Conservation (phyloP, 2,329 filamentous ascomycete species). For the Pestalotiopsis sp. region DNA sequence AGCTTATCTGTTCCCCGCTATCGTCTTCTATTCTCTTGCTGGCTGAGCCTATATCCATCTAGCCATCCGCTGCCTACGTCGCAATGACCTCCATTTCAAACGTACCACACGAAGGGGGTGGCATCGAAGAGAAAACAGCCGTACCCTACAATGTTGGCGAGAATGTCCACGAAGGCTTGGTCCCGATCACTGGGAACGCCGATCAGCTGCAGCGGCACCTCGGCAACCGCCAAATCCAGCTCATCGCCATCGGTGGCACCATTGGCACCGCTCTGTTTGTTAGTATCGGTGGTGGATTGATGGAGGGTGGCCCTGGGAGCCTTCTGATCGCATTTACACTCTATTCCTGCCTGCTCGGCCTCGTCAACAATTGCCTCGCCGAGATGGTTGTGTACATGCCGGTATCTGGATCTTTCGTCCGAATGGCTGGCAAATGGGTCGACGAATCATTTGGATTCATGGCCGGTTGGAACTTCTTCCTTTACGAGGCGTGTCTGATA, state of each 20-base stretch:
- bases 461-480: slow-evolving; percentile 45
- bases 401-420: slow-evolving; percentile 64
- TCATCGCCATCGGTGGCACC: slow-evolving; percentile 57
- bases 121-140: neutral
- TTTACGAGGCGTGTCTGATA: slow-evolving; percentile 42
- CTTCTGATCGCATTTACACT: slow-evolving; percentile 58
- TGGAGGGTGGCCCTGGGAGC: slow-evolving; percentile 46
- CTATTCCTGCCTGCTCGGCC: slow-evolving; percentile 55
- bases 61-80: neutral
- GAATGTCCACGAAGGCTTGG: slow-evolving; percentile 1
- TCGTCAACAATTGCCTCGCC: slow-evolving; percentile 67
- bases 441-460: slow-evolving; percentile 67
- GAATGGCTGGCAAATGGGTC: slow-evolving; percentile 65
- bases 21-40: neutral
- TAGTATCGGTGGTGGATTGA: slow-evolving; percentile 55
- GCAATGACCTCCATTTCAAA: neutral
- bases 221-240: slow-evolving; percentile 43
- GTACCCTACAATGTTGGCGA: neutral
- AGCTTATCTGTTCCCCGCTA: neutral
- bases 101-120: neutral
- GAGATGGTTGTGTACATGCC: slow-evolving; percentile 68
- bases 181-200: slow-evolving; percentile 8
- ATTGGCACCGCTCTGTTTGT: slow-evolving; percentile 59
- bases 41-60: neutral
- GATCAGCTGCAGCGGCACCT: slow-evolving; percentile 14